phyloP scores from a whole-genome alignment of 192 early-diverging fungal genomes.

The Fimicolochytrium jonesii region DNA sequence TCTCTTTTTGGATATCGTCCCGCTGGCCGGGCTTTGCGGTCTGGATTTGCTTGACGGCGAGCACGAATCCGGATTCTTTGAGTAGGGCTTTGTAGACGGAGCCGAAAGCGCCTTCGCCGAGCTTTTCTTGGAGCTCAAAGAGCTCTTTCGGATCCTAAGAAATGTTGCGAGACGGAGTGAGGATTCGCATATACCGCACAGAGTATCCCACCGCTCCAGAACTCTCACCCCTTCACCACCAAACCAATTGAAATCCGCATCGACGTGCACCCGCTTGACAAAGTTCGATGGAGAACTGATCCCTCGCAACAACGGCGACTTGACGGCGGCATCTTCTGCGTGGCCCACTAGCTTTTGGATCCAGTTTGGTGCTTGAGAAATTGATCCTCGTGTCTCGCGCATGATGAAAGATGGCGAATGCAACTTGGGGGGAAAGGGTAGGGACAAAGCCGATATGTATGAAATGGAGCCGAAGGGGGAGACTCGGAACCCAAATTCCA shows the following conservation, averaged over 20 bases:
- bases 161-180: background rate
- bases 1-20: constrained; percentile 41
- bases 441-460: no score
- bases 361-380: background rate
- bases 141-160: constrained; percentile 33
- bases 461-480: no score
- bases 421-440: no score
- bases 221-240: constrained; percentile 23
- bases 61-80: constrained; percentile 34
- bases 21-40: constrained; percentile 12
- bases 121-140: constrained; percentile 40
- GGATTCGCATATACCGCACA: no score
- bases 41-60: constrained; percentile 44
- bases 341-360: background rate
- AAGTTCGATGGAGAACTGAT: constrained; percentile 25
- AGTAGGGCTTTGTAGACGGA: constrained; percentile 39
- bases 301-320: background rate
- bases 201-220: background rate
- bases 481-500: no score
- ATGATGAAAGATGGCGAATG: no score
- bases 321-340: no score
- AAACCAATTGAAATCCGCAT: constrained; percentile 30
- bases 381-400: no score
- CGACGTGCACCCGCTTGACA: constrained; percentile 27
- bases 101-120: constrained; percentile 49